A percentile compares a stretch with the other conserved stretches of the same genome.
Evolutionary conservation across 306 rosid species (phyloP).

Genomic region (Quercus aquifolioides): DNA sequence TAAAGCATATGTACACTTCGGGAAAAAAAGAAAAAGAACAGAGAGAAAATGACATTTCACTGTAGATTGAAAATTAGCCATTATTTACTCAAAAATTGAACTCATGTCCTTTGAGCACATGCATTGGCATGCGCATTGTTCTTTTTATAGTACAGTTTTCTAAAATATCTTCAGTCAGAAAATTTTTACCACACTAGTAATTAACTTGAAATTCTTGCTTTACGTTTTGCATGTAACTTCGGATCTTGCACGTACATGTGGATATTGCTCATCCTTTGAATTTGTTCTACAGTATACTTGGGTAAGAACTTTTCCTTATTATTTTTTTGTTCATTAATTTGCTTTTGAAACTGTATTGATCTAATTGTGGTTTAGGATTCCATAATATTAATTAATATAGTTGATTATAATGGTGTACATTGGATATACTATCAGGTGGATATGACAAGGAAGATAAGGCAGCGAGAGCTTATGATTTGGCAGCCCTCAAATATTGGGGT

Average conservation of each 20-base stretch:
- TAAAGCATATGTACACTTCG: too few species aligned
- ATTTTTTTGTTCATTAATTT: background rate
- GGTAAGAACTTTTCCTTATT: conserved; percentile 49
- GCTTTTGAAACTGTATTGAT: background rate
- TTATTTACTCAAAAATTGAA: background rate
- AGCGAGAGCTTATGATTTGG: conserved; percentile 97
- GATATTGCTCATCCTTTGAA: conserved; percentile 32
- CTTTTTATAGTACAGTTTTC: conserved; percentile 13
- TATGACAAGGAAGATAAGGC: conserved; percentile 99
- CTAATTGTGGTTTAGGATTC: background rate
- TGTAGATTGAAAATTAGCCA: background rate
- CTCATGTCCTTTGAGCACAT: conserved; percentile 23
- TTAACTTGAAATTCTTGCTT: conserved; percentile 40
- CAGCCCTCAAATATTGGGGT: conserved; percentile 98
- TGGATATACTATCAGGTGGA: conserved; percentile 64
- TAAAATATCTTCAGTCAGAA: conserved; percentile 21
- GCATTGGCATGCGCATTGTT: conserved; percentile 32
- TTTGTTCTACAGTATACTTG: conserved; percentile 69
- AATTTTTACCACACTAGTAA: conserved; percentile 35
- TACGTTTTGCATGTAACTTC: conserved; percentile 59
- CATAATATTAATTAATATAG: background rate
- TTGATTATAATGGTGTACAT: background rate
- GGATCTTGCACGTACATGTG: conserved; percentile 30
- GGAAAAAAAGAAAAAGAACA: too few species aligned
- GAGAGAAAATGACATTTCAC: background rate